Evolutionary conservation across 176 grass and related monocot genomes (phyloP), one percentile per base, ranked within the genome.

Genomic region (Oryza longistaminata): DNA sequence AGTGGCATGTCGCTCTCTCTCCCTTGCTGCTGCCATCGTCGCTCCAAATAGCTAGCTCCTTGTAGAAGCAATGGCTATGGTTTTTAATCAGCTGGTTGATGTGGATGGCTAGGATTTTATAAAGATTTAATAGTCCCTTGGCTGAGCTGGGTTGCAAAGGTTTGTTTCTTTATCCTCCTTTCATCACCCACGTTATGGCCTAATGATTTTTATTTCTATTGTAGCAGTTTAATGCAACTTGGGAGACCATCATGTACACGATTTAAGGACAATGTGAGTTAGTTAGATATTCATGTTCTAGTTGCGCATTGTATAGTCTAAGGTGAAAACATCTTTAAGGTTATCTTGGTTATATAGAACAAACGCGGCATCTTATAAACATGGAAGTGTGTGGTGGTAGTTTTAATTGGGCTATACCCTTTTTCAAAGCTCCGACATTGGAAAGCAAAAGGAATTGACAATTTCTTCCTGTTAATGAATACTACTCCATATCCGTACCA

Each of bases 61-160:
- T 11, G 39, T 42, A 14, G 11, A 40, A 24, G 15, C 22, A 6
- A 71, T 44, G 37, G 19, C 40, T 17, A 14, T 55, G 13, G 35
- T 11, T 26, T 31, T 66, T n/a, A 73, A 22, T 16, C 53, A 4
- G 19, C n/a, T 26, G 2, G 42, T 22, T 9, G 82, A 76, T 62
- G 76, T 11, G 39, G 81, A 88, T 73, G 82, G 76, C 62, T 40
- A 58, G 21, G 19, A 12, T 29, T 55, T 55, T 55, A 55, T 27
- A 27, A 17, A 19, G 52, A 58, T 64, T 52, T 66, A 62, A 76
- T 74, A 35, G 13, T 61, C 76, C 3, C 15, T 58, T 7, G 2
- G 76, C 70, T 22, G 65, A 81, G 88, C 88, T 81, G 64, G 82
- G 80, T 77, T 42, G 76, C 49, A 33, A 69, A 17, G 24, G 12